Percentiles rank a stretch among this genome's conserved stretches.
Evolutionary conservation across 225 moss, liverwort and hornwort genomes (phyloP).

Genomic region (Anthoceros angustus): DNA sequence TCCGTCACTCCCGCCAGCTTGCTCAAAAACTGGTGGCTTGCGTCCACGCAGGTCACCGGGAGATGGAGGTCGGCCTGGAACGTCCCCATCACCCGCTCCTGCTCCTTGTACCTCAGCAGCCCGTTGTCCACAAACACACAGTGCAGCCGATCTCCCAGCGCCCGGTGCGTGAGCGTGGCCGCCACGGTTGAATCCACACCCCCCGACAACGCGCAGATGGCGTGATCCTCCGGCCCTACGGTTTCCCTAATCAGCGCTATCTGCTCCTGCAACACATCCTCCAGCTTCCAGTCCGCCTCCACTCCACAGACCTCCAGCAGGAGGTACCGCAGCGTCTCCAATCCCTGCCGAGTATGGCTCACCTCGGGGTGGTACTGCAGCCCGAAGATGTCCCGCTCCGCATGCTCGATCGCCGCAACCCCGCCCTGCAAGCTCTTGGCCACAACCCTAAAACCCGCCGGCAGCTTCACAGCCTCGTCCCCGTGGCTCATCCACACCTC

Average conservation of each 20-base stretch:
- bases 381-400: conserved; percentile 40
- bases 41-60: conserved; percentile 66
- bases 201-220: conserved; percentile 66
- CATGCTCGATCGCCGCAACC: conserved; percentile 72
- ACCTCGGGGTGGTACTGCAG: conserved; percentile 94
- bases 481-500: conserved; percentile 97
- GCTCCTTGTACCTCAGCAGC: conserved; percentile 67
- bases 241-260: conserved; percentile 33
- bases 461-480: conserved; percentile 64
- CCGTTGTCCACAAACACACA: conserved; percentile 80
- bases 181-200: conserved; percentile 81
- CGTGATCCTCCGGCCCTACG: conserved; percentile 54
- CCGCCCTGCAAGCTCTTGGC: conserved; percentile 55
- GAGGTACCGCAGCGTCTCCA: conserved; percentile 55
- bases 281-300: conserved; percentile 54
- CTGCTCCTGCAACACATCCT: conserved; percentile 54
- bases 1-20: conserved; percentile 72
- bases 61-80: conserved; percentile 66
- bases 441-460: conserved; percentile 50
- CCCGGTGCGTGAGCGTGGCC: conserved; percentile 63
- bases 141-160: conserved; percentile 64
- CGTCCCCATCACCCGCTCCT: conserved; percentile 71
- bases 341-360: conserved; percentile 47
- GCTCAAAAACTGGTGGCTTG: conserved; percentile 52
- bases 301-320: conserved; percentile 51